Evolutionary conservation across 495 filamentous ascomycete species (phyloP).

Genomic region (Physcia stellaris): DNA sequence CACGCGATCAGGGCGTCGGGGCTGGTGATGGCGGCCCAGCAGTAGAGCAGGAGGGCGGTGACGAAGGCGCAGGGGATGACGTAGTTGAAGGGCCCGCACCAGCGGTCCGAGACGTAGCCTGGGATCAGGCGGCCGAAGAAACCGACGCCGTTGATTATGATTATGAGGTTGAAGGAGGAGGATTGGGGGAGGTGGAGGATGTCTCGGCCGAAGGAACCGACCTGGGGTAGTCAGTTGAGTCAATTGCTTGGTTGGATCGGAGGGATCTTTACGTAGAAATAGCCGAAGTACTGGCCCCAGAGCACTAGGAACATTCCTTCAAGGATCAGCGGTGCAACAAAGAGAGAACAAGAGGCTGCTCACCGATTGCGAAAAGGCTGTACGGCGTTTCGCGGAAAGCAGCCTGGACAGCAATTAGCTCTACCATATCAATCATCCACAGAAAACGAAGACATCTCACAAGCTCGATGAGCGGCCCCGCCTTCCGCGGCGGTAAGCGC

Average conservation of each 20-base stretch:
- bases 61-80: conserved; percentile 40
- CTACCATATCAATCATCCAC: too few species aligned
- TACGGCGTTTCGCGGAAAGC: conserved; percentile 47
- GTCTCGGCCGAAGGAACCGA: too few species aligned
- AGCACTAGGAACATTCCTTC: conserved; percentile 53
- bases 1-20: conserved; percentile 48
- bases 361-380: conserved; percentile 37
- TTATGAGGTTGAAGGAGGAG: neutral
- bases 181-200: neutral
- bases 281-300: conserved; percentile 56
- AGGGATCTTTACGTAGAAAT: too few species aligned
- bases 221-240: too few species aligned
- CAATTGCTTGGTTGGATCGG: too few species aligned
- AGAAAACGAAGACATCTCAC: neutral
- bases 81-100: conserved; percentile 49
- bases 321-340: neutral
- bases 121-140: conserved; percentile 50
- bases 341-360: neutral
- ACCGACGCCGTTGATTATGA: conserved; percentile 62
- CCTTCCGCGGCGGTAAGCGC: too few species aligned
- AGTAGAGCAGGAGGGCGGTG: conserved; percentile 39
- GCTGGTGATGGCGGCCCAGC: conserved; percentile 43
- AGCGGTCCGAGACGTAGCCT: conserved; percentile 47
- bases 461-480: too few species aligned
- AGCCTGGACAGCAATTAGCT: too few species aligned